Conservation (phyloP, 2,329 filamentous ascomycete genomes). For the Epichloe sylvatica region DNA sequence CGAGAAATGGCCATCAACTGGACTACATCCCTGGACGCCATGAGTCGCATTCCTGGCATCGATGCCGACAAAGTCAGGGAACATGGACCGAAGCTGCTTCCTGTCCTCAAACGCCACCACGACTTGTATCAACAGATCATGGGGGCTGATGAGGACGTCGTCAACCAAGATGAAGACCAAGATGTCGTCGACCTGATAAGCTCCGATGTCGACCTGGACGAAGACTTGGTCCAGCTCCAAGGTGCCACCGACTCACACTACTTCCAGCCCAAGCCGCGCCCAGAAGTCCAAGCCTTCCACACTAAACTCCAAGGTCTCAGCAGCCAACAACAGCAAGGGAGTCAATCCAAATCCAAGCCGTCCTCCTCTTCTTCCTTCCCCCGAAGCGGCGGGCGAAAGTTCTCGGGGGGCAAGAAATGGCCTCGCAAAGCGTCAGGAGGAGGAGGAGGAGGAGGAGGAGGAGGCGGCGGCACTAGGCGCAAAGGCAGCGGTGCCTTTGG, state of each 20-base stretch:
- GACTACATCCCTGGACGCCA: constrained; percentile 46
- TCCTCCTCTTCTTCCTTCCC: constrained; percentile 13
- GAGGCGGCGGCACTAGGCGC: constrained; percentile 18
- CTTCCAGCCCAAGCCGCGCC: constrained; percentile 21
- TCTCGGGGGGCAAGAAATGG: constrained; percentile 16
- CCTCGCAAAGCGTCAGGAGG: constrained; percentile 14
- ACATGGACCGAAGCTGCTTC: constrained; percentile 48
- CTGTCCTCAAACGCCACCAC: constrained; percentile 38
- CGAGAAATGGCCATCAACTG: constrained; percentile 60
- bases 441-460: background rate
- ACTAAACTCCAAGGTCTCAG: constrained; percentile 17
- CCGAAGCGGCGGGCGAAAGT: constrained; percentile 16
- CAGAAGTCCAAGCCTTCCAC: constrained; percentile 23
- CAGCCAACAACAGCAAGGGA: constrained; percentile 11
- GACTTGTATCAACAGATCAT: constrained; percentile 37
- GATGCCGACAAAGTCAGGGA: constrained; percentile 45
- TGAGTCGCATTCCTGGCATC: constrained; percentile 51
- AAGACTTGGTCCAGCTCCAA: constrained; percentile 23
- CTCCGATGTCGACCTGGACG: constrained; percentile 26
- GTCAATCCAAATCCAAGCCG: constrained; percentile 13
- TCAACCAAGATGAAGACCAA: constrained; percentile 8
- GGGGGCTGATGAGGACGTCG: constrained; percentile 17
- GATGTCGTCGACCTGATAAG: constrained; percentile 44
- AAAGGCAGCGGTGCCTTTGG: constrained; percentile 10
- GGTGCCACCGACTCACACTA: constrained; percentile 33